Base-by-base conservation (phyloP, 2,329 filamentous ascomycete species). In the Aspergillus aculeatus region DNA sequence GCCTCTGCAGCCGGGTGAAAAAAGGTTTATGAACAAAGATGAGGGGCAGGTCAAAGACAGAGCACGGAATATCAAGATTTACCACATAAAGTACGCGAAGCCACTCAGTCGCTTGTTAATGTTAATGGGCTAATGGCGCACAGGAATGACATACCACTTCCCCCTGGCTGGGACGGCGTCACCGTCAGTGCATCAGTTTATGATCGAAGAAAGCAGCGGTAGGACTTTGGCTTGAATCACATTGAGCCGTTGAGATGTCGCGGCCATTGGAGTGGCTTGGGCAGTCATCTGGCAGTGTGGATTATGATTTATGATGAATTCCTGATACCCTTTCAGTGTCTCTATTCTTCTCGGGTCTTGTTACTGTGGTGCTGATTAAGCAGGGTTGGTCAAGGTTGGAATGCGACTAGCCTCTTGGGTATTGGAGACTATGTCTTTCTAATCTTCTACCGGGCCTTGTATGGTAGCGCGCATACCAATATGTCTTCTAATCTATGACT, bases 11-110 rank as follows among this genome's bases (percentile, higher is more conserved):
- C 50, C 73, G 52, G 71, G 72, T 35, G 68, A 71, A 11, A 70
- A 70, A 2, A 53, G 71, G 47, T 66, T 83, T 19, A 58, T 56
- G 4, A 62, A 65, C 2, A 76, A 84, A 2, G 75, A 71, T 5
- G 82, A 86, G 60, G 82, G 84, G 2, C 81, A 84, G 49, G 61
- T 86, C 7, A 84, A 83, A 64, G 82, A 84, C 62, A 80, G 80
- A 61, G 84, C 83, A 4, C 76, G 84, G 54, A 85, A 84, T 61
- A 70, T 86, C 59, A 83, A 82, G 67, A 72, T 78, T 47, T 44
- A 50, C 23, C 60, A 56, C 29, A 19, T 44, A 26, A 54, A 58
- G 64, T 66, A 55, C 14, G 57, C 50, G 0, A 44, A n/a, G 1
- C 26, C 26, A 16, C n/a, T 21, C 6, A 35, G 23, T 5, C 29